These are phyloP conservation scores for Pyracantha coccinea DNA, from an alignment of 331 rosid genomes.

Conservation along the genomic window DNA sequence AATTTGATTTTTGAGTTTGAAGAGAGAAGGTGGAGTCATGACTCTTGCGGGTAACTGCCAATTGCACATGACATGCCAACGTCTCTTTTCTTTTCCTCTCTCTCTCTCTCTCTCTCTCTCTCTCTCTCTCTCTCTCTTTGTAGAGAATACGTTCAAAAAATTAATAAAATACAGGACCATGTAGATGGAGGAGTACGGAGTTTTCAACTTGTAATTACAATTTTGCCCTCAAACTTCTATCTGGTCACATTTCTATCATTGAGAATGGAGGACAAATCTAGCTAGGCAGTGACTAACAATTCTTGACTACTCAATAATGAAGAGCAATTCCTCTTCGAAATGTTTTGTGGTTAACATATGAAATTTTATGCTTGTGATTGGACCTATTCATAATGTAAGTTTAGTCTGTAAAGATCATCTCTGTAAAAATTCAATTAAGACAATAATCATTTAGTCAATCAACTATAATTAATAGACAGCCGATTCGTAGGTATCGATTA, in stretches of 20 bases:
- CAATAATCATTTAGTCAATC: too few species aligned
- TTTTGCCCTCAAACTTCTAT: neutral
- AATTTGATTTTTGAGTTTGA: constrained; percentile 29
- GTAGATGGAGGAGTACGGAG: constrained; percentile 11
- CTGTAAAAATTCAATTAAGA: too few species aligned
- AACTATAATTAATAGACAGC: too few species aligned
- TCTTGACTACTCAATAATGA: too few species aligned
- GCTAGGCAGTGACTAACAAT: too few species aligned
- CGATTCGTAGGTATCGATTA: too few species aligned
- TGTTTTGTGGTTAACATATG: too few species aligned
- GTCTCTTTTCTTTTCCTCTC: constrained; percentile 39
- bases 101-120: neutral
- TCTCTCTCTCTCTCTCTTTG: constrained; percentile 21
- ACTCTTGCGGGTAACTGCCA: constrained; percentile 27
- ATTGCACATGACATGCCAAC: constrained; percentile 53
- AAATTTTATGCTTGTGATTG: too few species aligned
- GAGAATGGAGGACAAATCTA: too few species aligned
- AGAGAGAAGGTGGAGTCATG: neutral
- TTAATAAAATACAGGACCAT: constrained; percentile 19
- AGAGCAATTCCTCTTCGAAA: too few species aligned
- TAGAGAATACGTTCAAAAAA: constrained; percentile 38
- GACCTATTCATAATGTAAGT: too few species aligned
- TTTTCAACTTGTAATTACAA: neutral
- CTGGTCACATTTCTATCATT: neutral
- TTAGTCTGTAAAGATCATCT: too few species aligned